Base-by-base conservation (phyloP, 345 rosid genomes). In the Trapa bicornis region DNA sequence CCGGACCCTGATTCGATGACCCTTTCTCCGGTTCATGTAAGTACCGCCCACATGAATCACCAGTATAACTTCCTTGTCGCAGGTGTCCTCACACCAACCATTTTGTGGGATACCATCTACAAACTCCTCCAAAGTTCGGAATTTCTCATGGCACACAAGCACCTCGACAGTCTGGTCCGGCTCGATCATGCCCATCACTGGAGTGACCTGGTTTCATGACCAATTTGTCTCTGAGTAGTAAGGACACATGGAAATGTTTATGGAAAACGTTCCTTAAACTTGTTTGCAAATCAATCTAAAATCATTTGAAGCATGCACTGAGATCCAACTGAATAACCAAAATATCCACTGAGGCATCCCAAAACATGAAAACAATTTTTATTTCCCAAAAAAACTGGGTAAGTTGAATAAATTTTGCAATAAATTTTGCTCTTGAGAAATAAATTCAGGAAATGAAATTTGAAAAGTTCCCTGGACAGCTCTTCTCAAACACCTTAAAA, bases 51-150 rank as follows among this genome's bases (percentile, higher is more conserved):
- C 84, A 65, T 69, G 76, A 64, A 89, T 89, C 65, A 67, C 87
- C 77, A 95, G 78, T 53, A 81, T 63, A 15, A 81, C 96, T 78
- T 89, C 96, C 86, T 85, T 92, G 71, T 95, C 97, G 35, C 86
- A 70, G 33, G 85, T 84, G 80, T 95, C 97, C 77, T 95, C 99
- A 53, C 84, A 83, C 99, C 90, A 84, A 89, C 92, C 84, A 73
- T 88, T 88, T 54, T 81, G 92, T 6, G 97, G 92, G 70, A 87
- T 80, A 41, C 97, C 96, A 73, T 91, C 97, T 35, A 89, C 93
- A 52, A 80, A 78, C 78, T 95, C 97, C 79, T 91, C 99, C 22
- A 83, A 57, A 15, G 86, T 81, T 53, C 86, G 93, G 63, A 84
- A 89, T 54, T 86, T 97, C 72, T 91, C 96, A 41, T 88, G 97